Base-by-base conservation (phyloP, 257 asterid genomes). In the Rehmannia glutinosa region DNA sequence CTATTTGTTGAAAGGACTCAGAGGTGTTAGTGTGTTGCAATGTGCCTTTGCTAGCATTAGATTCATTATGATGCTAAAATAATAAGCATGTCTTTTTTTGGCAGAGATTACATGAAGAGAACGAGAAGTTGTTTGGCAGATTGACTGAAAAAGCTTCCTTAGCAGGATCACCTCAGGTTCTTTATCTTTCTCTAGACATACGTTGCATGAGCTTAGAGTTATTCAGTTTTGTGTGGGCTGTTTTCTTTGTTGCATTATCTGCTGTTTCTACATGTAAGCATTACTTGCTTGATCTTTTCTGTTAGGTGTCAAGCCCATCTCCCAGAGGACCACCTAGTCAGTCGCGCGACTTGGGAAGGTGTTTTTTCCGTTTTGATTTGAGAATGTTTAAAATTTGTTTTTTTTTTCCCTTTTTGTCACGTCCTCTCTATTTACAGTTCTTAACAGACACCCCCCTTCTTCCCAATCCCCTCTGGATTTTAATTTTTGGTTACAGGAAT, bases 71-170 rank as follows among this genome's bases (percentile, higher is more conserved):
- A 36, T 56, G 42, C 66, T 25, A 28, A 33, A 67, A 56, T 36
- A 52, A 13, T 78, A 49, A 60, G 51, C 25, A 25, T 51, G 16
- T 60, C 3, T 25, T 30, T 46, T 27, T 66, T 60, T 64, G 72
- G 62, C 91, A 94, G 99, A 88, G 90, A 77, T 83, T 94, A 80
- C 99, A 94, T 79, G 97, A 88, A 79, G 99, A 94, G 83, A 94
- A 94, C 62, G 99, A 94, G 81, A 91, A 87, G 76, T 84, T 94
- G 82, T 94, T 94, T 64, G 99, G 82, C 72, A 86, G 91, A 69
- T 83, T 94, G 82, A 94, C 97, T 8, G 99, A 88, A 73, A 94
- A 91, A 80, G 86, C 93, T 41, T 78, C 95, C 24, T 49, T 71
- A 69, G 88, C 90, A 74, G 99, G 81, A 77, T 84, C 97, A 38